Percentiles rank a stretch among this genome's conserved stretches.
Conservation (phyloP, 257 asterid genomes). For the Przewalskia tangutica region DNA sequence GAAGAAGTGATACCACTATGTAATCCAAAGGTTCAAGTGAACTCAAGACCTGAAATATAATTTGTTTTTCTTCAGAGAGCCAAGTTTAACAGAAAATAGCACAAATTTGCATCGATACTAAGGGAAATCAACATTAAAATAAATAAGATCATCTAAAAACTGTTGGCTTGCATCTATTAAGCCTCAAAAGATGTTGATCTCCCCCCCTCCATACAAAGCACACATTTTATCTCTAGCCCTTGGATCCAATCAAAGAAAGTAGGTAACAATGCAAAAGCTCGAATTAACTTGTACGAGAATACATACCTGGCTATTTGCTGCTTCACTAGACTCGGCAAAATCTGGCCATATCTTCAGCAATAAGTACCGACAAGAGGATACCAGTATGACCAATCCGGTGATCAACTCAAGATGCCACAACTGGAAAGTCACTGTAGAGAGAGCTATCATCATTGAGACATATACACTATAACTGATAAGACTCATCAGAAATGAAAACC, state of each 20-base stretch:
- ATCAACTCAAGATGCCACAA: constrained; percentile 68
- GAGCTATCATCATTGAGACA: not conserved
- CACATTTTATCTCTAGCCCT: not conserved
- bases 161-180: not conserved
- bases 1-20: constrained; percentile 68
- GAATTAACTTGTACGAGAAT: not conserved
- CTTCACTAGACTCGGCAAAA: constrained; percentile 75
- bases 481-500: not conserved
- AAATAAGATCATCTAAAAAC: not conserved
- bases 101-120: not conserved
- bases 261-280: not conserved
- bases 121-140: not conserved
- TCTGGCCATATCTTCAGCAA: constrained; percentile 70
- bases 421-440: constrained; percentile 55
- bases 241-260: not conserved
- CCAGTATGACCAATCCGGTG: constrained; percentile 52
- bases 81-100: not conserved
- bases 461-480: not conserved
- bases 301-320: constrained; percentile 70
- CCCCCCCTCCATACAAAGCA: not conserved
- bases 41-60: constrained; percentile 53
- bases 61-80: not conserved
- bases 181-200: not conserved
- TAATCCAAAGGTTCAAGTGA: constrained; percentile 75
- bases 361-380: constrained; percentile 66